Evolutionary conservation across 2,329 filamentous ascomycete species (phyloP), one percentile per base, ranked within the genome.

Genomic region (Ascochyta koolunga): DNA sequence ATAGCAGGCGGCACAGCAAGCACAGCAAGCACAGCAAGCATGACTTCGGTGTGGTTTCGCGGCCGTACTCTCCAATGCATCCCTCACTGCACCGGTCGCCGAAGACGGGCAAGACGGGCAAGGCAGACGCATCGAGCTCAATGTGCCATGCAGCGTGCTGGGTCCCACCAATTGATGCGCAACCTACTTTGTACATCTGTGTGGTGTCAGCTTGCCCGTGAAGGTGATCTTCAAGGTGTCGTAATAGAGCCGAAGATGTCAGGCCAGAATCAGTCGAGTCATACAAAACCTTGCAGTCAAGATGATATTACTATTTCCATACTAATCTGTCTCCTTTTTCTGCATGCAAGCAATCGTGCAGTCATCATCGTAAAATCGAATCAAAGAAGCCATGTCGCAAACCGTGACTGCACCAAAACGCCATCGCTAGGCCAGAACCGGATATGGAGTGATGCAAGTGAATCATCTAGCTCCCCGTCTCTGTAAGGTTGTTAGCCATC

Each of bases 391-490:
- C 11, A 19, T 32, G 18, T 21, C 7, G 18, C 46, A 31, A 13
- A 24, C 29, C 4, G 4, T 2, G 36, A 25, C 35, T 39, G 27
- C 44, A 43, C 42, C 39, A 37, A 16, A 52, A 52, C 48, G 42
- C 48, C 48, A 21, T 56, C 44, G 44, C 44, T 51, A 16, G 18
- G 22, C 22, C 36, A 19, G 11, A 33, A 22, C 33, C 18, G 24
- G 41, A 15, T 46, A 36, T 32, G 22, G 31, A 48, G 31, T 22
- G 8, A 33, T n/a, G 16, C 41, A 33, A 13, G 10, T 31, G 33
- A 36, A 25, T 37, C 16, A 11, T 42, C 29, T 52, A 66, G 35
- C 13, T 62, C 40, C 66, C 66, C 45, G 66, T 69, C 63, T 69
- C 66, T 69, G 46, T 11, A 6, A 27, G 25, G 18, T 16, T 3